Evolutionary conservation across 75 land plant species (phyloP).

Genomic region (Adiantum capillusveneris): DNA sequence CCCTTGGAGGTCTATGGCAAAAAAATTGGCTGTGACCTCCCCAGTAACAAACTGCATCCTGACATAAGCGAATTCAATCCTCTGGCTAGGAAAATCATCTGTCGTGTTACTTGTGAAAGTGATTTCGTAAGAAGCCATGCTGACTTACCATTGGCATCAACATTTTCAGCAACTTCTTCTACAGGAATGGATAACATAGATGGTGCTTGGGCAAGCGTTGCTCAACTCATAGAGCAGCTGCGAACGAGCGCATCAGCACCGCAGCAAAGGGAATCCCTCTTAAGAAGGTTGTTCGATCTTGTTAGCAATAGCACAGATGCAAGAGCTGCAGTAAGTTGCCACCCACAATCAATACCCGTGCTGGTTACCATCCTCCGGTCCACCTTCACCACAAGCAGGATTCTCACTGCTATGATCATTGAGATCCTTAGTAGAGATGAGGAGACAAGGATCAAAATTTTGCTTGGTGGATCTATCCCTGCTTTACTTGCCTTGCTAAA

Average conservation of each 20-base stretch:
- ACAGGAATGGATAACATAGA: slow-evolving; percentile 57
- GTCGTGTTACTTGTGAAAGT: too few relatives aligned
- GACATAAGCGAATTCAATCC: too few relatives aligned
- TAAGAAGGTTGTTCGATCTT: slow-evolving; percentile 41
- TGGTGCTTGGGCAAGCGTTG: slow-evolving; percentile 46
- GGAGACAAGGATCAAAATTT: slow-evolving; percentile 35
- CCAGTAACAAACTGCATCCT: too few relatives aligned
- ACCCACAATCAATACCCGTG: slow-evolving; percentile 38
- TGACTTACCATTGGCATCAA: too few relatives aligned
- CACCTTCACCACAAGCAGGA: slow-evolving; percentile 24
- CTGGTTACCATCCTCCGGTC: slow-evolving; percentile 39
- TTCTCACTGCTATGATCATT: slow-evolving; percentile 32
- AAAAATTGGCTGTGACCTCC: too few relatives aligned
- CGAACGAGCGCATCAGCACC: slow-evolving; percentile 41
- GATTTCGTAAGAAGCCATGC: too few relatives aligned
- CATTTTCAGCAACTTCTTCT: too few relatives aligned
- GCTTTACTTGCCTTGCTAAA: slow-evolving; percentile 33
- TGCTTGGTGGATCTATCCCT: slow-evolving; percentile 43
- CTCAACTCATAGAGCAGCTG: slow-evolving; percentile 57
- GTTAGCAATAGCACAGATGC: slow-evolving; percentile 43
- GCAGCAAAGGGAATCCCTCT: slow-evolving; percentile 47
- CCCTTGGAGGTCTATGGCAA: too few relatives aligned
- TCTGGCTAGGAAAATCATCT: too few relatives aligned
- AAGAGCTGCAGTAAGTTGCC: slow-evolving; percentile 30
- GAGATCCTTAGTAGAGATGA: slow-evolving; percentile 36